Evolutionary conservation across 2,329 filamentous ascomycete genomes (phyloP), one percentile per base, ranked within the genome.

Genomic region (Atkinsonella texensis): DNA sequence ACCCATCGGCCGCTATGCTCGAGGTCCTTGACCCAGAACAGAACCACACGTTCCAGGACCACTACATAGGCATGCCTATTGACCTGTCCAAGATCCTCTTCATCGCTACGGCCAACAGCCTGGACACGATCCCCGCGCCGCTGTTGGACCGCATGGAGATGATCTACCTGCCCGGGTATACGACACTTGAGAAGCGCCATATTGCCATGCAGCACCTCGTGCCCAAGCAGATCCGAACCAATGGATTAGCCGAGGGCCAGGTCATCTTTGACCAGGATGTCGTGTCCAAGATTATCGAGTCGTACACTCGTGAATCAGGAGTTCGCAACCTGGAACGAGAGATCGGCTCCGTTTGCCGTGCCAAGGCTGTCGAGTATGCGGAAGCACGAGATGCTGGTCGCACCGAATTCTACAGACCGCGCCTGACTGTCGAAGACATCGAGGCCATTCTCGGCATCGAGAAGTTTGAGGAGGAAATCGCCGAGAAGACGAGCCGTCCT

Each of bases 1-100:
- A 98, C 62, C 93, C 93, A 3, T 94, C 89, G 18, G 93, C 93
- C 20, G 93, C 93, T 9, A 96, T 98, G 91, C 81, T 98, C 13
- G 93, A 98, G 68, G 93, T 98, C 11, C 76, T 98, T 45, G 93
- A 98, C 63, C 93, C 93, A 0, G 93, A 98, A 67, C 93, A 98
- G 70, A 98, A 98, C 64, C 80, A 94, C 68, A 85, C 82, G 10
- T 98, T 98, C 70, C 87, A 84, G 32, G 93, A 98, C 64, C 93
- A 98, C 70, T 98, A 97, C 66, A 81, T 98, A 65, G 90, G 90
- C 62, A 89, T 96, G 56, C 91, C 93, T 0, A 88, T 97, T 58
- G 93, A 98, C 64, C 76, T 98, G 18, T 95, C 89, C 71, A 96
- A 95, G 69, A 88, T 98, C 20, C 77, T 98, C 11, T 98, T 98